Base-by-base conservation (phyloP, 345 rosid genomes). In the Boechera stricta region DNA sequence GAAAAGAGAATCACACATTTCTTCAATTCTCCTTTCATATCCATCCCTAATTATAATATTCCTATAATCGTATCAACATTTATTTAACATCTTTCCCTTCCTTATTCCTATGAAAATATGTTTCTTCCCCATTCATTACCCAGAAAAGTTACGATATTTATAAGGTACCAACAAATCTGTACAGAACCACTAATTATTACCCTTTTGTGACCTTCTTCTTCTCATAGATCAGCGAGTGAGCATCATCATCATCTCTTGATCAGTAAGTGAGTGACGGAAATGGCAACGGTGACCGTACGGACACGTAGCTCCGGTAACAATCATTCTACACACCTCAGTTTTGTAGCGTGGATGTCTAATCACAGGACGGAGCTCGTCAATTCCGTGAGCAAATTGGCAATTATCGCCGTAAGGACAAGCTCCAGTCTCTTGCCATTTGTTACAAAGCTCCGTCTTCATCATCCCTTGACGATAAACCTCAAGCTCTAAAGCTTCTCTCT, bases 381-480 rank as follows among this genome's bases (percentile, higher is more conserved):
- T 80, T 4, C 98, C 98, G 55, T 92, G 99, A 29, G 99, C 99
- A 55, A 92, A 95, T 67, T 88, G 97, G 77, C 96, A 95, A 71
- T 85, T 82, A 28, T 86, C 84, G 5, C 86, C 88, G 63, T 92
- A 91, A 8, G 92, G 91, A 62, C 98, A 92, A n/a, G 83, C 57
- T n/a, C 97, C 94, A 0, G 89, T 92, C 85, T 91, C 90, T 80
- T 95, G 91, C 99, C 99, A 95, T 67, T 92, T 95, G 88, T 95
- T 90, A 87, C 98, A 92, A 0, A 95, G 86, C 85, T 95, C 98
- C 38, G 98, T 95, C 87, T 91, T 92, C 71, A 64, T 71, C 96
- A 80, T 87, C 64, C 99, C 99, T 82, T 92, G 96, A 73, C 84
- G 88, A 83, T 85, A 89, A 7, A 86, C 89, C 55, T 93, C 92